Evolutionary conservation across 2,329 filamentous ascomycete species (phyloP).

Genomic region (Colletotrichum sidae): DNA sequence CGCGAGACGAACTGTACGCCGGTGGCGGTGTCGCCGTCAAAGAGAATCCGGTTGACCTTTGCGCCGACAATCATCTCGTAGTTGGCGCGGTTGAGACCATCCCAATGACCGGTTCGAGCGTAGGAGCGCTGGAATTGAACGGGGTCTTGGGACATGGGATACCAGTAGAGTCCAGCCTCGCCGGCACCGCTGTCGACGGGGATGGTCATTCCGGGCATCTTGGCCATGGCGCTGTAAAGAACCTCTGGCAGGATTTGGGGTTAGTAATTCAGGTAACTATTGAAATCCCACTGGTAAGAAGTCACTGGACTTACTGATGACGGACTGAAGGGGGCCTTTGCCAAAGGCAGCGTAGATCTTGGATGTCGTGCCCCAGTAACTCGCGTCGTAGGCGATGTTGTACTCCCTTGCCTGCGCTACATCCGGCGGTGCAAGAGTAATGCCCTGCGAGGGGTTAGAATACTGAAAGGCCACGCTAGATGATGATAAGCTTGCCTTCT

Average conservation of each 20-base stretch:
- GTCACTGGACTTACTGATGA: constrained; percentile 34
- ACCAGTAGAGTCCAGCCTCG: constrained; percentile 44
- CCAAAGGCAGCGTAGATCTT: constrained; percentile 38
- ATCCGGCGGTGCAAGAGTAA: constrained; percentile 39
- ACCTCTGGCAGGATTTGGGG: constrained; percentile 18
- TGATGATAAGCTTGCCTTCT: constrained; percentile 47
- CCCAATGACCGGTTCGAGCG: constrained; percentile 43
- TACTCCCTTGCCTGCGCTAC: constrained; percentile 34
- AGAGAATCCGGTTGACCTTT: constrained; percentile 41
- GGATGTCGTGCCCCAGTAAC: constrained; percentile 39
- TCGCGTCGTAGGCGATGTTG: constrained; percentile 39
- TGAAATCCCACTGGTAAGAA: not conserved
- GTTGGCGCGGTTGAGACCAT: constrained; percentile 41
- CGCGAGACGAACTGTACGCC: constrained; percentile 45
- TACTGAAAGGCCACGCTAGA: rapidly evolving
- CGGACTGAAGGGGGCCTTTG: constrained; percentile 30
- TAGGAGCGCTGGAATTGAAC: constrained; percentile 40
- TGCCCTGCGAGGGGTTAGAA: constrained; percentile 14
- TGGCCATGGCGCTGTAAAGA: constrained; percentile 42
- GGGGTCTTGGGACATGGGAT: constrained; percentile 41
- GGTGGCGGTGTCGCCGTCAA: constrained; percentile 41
- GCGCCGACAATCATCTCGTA: constrained; percentile 42
- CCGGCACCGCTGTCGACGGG: constrained; percentile 42
- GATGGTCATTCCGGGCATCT: constrained; percentile 42
- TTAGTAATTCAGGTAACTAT: not conserved